Conservation (phyloP, 805 yeast genomes). For the Saccharomycopsis selenospora region DNA sequence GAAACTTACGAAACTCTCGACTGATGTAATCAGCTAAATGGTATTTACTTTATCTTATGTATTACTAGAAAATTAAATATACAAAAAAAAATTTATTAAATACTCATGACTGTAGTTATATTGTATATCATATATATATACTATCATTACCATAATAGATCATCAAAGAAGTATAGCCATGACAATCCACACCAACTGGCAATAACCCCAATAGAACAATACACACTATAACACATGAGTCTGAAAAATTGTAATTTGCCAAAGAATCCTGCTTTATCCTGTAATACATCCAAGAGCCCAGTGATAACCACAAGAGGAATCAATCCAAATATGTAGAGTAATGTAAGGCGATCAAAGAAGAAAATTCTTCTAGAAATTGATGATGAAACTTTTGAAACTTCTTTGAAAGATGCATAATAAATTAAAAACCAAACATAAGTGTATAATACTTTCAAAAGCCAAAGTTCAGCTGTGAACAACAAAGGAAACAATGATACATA, state of each 20-base stretch:
- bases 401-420: constrained; percentile 63
- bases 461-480: constrained; percentile 71
- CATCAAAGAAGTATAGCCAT: constrained; percentile 84
- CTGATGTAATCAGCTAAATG: too few relatives aligned
- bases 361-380: constrained; percentile 44
- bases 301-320: constrained; percentile 51
- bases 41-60: too few relatives aligned
- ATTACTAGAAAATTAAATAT: too few relatives aligned
- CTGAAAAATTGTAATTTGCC: constrained; percentile 64
- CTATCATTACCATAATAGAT: constrained; percentile 46
- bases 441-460: constrained; percentile 66
- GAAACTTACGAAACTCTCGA: too few relatives aligned
- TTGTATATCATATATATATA: too few relatives aligned
- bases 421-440: constrained; percentile 82
- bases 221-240: constrained; percentile 76
- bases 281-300: constrained; percentile 47
- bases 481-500: constrained; percentile 86
- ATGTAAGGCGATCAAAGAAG: constrained; percentile 61
- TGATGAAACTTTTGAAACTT: constrained; percentile 45
- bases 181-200: constrained; percentile 83
- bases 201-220: constrained; percentile 79
- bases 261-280: constrained; percentile 44
- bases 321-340: constrained; percentile 60
- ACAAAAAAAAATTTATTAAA: too few relatives aligned
- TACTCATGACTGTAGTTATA: too few relatives aligned